Percentiles rank a stretch among this genome's conserved stretches.
Conservation (phyloP, 768 basidiomycete genomes). For the Mrakia blollopis region DNA sequence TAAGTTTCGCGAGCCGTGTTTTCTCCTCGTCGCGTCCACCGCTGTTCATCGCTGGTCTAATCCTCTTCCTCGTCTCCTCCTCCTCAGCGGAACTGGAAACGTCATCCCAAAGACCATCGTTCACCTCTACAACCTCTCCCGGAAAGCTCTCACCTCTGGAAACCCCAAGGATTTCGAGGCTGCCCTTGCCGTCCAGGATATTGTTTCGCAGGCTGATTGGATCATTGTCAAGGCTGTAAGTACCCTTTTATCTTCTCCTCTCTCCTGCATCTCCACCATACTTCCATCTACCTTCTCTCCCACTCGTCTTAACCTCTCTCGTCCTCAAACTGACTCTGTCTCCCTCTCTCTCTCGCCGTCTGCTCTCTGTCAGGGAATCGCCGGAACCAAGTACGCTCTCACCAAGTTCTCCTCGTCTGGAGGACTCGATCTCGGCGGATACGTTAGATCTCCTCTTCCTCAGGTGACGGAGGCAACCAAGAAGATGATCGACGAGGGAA, state of each 20-base stretch:
- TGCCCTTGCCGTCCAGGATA: conserved; percentile 44
- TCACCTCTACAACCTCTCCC: conserved; percentile 43
- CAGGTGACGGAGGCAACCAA: conserved; percentile 38
- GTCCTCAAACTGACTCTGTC: too few species aligned
- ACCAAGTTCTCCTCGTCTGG: conserved; percentile 39
- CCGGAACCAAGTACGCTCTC: conserved; percentile 43
- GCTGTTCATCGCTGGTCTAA: neutral
- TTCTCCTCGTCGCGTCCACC: neutral
- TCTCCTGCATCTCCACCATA: conserved; percentile 13
- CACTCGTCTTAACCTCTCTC: too few species aligned
- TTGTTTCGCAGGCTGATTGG: conserved; percentile 45
- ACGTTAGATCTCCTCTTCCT: conserved; percentile 42
- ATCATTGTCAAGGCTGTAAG: conserved; percentile 43
- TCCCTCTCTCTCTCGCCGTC: too few species aligned
- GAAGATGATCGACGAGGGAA: conserved; percentile 43
- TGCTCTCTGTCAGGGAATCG: conserved; percentile 17
- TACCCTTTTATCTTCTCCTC: conserved; percentile 34
- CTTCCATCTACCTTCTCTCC: neutral
- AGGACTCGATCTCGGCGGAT: conserved; percentile 42
- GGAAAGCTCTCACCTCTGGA: conserved; percentile 42
- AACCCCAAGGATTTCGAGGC: conserved; percentile 39
- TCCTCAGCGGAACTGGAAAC: conserved; percentile 39
- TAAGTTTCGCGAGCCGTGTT: neutral
- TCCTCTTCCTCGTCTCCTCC: neutral
- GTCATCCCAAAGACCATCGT: conserved; percentile 47